Conservation (phyloP, 1,284 basidiomycete species). For the Rhodotorula sp. region DNA sequence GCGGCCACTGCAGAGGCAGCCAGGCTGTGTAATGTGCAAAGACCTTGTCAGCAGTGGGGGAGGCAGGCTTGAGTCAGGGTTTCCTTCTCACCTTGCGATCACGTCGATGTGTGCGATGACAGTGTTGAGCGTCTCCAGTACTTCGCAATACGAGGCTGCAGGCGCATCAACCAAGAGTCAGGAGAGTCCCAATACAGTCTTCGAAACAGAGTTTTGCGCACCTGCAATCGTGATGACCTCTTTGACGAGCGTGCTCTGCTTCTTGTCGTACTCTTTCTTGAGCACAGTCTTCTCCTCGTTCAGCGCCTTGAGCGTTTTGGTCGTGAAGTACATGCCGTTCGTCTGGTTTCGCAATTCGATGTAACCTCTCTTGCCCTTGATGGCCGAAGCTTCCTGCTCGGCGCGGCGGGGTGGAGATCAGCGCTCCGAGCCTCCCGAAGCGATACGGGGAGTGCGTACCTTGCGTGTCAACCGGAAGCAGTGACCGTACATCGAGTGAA, state of each 20-base stretch:
- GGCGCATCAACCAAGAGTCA: too few relatives aligned
- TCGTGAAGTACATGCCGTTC: constrained; percentile 89
- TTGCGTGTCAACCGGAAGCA: constrained; percentile 85
- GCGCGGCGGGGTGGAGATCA: neutral
- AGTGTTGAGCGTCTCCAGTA: constrained; percentile 84
- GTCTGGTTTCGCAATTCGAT: constrained; percentile 68
- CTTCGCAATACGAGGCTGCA: constrained; percentile 68
- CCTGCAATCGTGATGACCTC: constrained; percentile 91
- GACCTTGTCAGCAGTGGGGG: neutral
- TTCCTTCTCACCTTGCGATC: constrained; percentile 65
- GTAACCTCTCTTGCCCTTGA: constrained; percentile 69
- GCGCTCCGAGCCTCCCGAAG: too few relatives aligned
- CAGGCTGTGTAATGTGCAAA: constrained; percentile 59
- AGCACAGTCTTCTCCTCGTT: constrained; percentile 72
- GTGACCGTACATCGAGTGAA: constrained; percentile 85
- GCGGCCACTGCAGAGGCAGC: constrained; percentile 86
- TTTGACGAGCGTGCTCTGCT: constrained; percentile 81
- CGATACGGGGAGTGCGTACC: constrained; percentile 52
- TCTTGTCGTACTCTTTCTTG: constrained; percentile 67
- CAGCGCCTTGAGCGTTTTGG: constrained; percentile 65
- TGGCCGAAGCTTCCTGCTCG: constrained; percentile 73
- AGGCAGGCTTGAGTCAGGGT: neutral
- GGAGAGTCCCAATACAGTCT: too few relatives aligned
- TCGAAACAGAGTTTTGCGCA: constrained; percentile 50
- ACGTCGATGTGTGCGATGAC: constrained; percentile 90